Percentiles rank a stretch among this genome's conserved stretches.
These are phyloP conservation scores for Mycocalia duriaeana DNA, from an alignment of 1,284 basidiomycete genomes.

Conservation along the genomic window DNA sequence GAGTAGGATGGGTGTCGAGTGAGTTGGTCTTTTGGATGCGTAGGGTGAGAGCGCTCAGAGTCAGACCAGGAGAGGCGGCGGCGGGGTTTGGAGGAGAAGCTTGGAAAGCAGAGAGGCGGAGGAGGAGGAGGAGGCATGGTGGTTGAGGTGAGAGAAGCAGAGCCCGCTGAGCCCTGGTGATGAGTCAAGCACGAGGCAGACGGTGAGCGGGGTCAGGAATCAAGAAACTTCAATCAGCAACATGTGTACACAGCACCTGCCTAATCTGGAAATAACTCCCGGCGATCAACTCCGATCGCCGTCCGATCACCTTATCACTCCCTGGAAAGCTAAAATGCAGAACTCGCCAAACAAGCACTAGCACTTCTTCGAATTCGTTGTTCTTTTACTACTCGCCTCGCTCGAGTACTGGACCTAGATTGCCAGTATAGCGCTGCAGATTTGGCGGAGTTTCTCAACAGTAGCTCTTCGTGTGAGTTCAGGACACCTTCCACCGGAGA, in stretches of 20 bases:
- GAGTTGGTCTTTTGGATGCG: slow-evolving; percentile 15
- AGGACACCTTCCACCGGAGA: neutral
- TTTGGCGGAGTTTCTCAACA: neutral
- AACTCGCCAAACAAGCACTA: neutral
- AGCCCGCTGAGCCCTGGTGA: neutral
- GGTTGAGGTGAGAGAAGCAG: slow-evolving; percentile 8
- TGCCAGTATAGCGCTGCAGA: neutral
- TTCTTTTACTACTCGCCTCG: neutral
- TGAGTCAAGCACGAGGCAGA: slow-evolving; percentile 19
- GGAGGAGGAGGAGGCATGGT: slow-evolving; percentile 44
- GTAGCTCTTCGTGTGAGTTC: neutral
- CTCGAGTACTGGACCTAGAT: neutral
- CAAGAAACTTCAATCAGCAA: slow-evolving; percentile 13
- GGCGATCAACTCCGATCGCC: slow-evolving; percentile 11
- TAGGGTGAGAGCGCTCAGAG: slow-evolving; percentile 22
- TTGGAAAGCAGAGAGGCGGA: slow-evolving; percentile 55
- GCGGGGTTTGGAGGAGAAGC: slow-evolving; percentile 37
- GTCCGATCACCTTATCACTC: slow-evolving; percentile 6
- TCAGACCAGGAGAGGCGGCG: slow-evolving; percentile 40
- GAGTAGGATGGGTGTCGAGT: slow-evolving; percentile 34
- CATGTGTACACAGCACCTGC: slow-evolving; percentile 15
- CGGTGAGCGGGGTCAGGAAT: slow-evolving; percentile 1
- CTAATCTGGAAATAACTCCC: slow-evolving; percentile 10
- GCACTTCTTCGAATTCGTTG: neutral
- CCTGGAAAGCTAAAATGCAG: neutral